Evolutionary conservation across 805 yeast genomes (phyloP).

Genomic region (Kazachstania viticola): DNA sequence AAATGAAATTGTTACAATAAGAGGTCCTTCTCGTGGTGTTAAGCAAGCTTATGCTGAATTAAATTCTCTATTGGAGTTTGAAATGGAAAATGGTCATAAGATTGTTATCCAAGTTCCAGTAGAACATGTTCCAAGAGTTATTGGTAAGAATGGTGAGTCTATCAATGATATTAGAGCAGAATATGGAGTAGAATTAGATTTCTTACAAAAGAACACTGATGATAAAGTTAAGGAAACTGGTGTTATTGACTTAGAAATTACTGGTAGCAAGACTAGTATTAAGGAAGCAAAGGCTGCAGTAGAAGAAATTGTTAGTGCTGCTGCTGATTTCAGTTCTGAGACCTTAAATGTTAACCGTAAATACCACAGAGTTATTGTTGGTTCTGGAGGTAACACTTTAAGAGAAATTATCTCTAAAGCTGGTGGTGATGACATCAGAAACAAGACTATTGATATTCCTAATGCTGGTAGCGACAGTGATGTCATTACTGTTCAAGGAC

Average conservation of each 20-base stretch:
- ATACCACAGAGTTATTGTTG: constrained; percentile 66
- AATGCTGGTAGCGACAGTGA: constrained; percentile 46
- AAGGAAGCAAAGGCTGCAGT: constrained; percentile 59
- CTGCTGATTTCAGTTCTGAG: constrained; percentile 48
- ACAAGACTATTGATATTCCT: constrained; percentile 42
- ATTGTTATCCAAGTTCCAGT: constrained; percentile 55
- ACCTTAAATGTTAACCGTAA: constrained; percentile 59
- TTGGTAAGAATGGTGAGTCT: constrained; percentile 80
- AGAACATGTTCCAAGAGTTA: constrained; percentile 68
- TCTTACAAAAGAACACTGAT: constrained; percentile 29
- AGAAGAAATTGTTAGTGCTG: constrained; percentile 48
- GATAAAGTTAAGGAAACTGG: constrained; percentile 37
- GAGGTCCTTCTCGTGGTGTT: constrained; percentile 88
- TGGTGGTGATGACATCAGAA: constrained; percentile 48
- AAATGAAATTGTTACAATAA: constrained; percentile 52
- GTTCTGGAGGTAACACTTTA: constrained; percentile 64
- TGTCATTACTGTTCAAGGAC: constrained; percentile 60
- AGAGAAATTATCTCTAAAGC: constrained; percentile 67
- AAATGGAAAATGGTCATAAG: constrained; percentile 71
- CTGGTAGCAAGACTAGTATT: constrained; percentile 70
- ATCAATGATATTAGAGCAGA: constrained; percentile 69
- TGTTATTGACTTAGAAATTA: constrained; percentile 50
- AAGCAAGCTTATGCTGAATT: constrained; percentile 74
- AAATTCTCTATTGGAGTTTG: constrained; percentile 72
- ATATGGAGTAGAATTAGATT: constrained; percentile 41